A percentile compares a stretch with the other conserved stretches of the same genome.
Evolutionary conservation across 202 grass and related monocot species (phyloP).

Genomic region (Panicum virgatum): DNA sequence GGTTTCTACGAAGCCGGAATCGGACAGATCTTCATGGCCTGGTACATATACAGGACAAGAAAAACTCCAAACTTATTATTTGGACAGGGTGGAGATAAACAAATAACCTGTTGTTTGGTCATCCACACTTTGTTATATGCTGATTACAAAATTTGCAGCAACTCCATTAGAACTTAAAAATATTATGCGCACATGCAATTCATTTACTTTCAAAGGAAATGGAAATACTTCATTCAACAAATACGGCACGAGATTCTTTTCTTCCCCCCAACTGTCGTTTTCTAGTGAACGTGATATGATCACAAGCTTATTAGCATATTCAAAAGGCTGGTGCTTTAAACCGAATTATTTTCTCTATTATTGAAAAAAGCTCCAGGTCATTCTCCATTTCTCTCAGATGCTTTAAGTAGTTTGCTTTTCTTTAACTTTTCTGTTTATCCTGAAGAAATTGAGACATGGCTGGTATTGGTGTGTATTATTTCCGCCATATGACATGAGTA

Average conservation of each 20-base stretch:
- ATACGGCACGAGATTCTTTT: neutral
- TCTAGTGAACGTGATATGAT: neutral
- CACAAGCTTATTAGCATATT: neutral
- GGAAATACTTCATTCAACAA: neutral
- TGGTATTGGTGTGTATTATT: neutral
- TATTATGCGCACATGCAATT: neutral
- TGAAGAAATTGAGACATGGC: neutral
- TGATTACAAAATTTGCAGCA: too few relatives aligned
- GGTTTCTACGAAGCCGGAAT: constrained; percentile 36
- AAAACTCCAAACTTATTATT: neutral
- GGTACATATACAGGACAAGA: neutral
- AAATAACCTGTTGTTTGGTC: neutral
- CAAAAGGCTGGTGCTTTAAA: neutral
- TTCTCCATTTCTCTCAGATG: neutral
- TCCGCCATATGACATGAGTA: neutral
- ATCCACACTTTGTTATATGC: neutral
- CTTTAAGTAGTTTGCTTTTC: neutral
- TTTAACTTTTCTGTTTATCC: neutral
- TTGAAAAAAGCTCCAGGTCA: too few relatives aligned
- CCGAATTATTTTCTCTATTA: neutral
- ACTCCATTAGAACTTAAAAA: neutral
- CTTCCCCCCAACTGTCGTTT: neutral
- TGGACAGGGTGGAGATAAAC: neutral
- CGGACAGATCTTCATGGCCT: constrained; percentile 29
- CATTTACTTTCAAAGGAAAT: neutral